Percentiles rank a stretch among this genome's conserved stretches.
Evolutionary conservation across 371 early-diverging fungal genomes (phyloP).

Genomic region (Paraphysoderma sedebokerense): DNA sequence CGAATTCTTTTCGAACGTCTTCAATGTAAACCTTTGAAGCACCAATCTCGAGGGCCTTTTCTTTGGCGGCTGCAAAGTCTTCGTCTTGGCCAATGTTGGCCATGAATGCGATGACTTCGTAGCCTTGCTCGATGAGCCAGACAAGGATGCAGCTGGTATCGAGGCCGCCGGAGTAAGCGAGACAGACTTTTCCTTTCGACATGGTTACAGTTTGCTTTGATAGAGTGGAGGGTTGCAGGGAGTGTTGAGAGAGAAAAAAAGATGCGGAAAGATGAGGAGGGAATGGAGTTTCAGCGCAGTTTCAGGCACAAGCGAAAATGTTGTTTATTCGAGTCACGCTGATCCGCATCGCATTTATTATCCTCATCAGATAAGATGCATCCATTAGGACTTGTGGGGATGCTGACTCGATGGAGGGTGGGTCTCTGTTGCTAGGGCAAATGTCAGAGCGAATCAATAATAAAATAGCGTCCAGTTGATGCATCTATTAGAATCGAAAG

Average conservation of each 20-base stretch:
- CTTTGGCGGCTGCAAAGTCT: constrained; percentile 83
- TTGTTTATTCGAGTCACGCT: no score
- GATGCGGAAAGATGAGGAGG: no score
- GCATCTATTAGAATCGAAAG: no score
- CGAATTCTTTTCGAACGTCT: constrained; percentile 66
- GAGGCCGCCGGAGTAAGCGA: constrained; percentile 95
- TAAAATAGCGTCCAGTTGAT: no score
- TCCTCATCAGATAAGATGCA: no score
- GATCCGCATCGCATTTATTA: no score
- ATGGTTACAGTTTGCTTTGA: neutral
- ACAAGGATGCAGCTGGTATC: constrained; percentile 96
- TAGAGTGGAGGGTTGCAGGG: neutral
- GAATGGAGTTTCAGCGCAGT: no score
- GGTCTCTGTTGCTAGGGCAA: no score
- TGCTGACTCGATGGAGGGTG: no score
- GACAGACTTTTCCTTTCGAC: constrained; percentile 56
- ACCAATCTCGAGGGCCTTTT: constrained; percentile 82
- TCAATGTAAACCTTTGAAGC: constrained; percentile 89
- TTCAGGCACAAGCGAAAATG: no score
- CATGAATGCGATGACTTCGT: constrained; percentile 91
- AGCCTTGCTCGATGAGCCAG: constrained; percentile 93
- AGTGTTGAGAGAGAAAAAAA: neutral
- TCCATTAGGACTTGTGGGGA: no score
- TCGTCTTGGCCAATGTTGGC: constrained; percentile 97
- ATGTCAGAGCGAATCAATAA: no score